A percentile compares a stretch with the other conserved stretches of the same genome.
Conservation (phyloP, 768 basidiomycete genomes). For the Phaeolepiota aurea region DNA sequence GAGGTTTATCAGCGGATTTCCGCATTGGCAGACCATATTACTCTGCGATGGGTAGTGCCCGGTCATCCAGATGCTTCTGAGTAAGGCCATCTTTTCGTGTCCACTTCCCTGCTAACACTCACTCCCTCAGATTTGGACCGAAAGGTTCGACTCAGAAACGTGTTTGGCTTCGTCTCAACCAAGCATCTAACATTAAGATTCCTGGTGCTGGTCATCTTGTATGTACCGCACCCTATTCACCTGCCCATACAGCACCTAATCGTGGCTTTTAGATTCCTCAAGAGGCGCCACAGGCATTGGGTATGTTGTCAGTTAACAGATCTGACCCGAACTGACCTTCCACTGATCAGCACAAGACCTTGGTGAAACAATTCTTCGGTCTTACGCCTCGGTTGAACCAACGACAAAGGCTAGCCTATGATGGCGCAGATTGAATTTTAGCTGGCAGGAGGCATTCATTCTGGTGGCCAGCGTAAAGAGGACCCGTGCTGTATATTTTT, state of each 20-base stretch:
- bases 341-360: conserved; percentile 9
- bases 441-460: too few relatives aligned
- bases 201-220: conserved; percentile 36
- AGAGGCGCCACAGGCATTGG: conserved; percentile 26
- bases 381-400: not conserved
- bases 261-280: conserved; percentile 25
- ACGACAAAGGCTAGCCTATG: not conserved
- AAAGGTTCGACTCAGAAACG: conserved; percentile 23
- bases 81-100: conserved; percentile 16
- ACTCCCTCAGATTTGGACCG: conserved; percentile 20
- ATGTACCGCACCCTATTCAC: conserved; percentile 8
- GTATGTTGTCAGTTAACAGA: conserved; percentile 8
- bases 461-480: too few relatives aligned
- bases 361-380: conserved; percentile 8
- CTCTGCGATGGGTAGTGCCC: conserved; percentile 49
- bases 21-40: conserved; percentile 40
- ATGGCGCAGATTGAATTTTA: not conserved
- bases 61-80: conserved; percentile 25
- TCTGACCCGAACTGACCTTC: not conserved
- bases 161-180: conserved; percentile 34
- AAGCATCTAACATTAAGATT: conserved; percentile 32
- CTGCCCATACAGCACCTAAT: not conserved
- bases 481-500: too few relatives aligned
- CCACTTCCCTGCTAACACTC: not conserved
- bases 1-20: conserved; percentile 34